phyloP scores from a whole-genome alignment of 371 early-diverging fungal genomes.

The Blakeslea trispora region DNA sequence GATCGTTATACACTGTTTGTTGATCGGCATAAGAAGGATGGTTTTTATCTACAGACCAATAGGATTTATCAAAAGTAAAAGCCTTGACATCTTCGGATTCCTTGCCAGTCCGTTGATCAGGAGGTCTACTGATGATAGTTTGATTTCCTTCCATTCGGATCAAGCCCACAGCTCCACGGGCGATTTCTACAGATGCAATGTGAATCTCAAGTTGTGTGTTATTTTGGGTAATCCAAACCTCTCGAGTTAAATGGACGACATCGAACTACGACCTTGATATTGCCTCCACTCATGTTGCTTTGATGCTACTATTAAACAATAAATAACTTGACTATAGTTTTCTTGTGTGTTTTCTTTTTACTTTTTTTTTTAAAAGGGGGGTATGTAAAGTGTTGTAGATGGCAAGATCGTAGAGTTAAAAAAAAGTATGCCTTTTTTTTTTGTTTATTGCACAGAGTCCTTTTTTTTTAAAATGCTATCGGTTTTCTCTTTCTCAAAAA shows the following conservation, averaged over 20 bases:
- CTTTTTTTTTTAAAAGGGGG: no score
- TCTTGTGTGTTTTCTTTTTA: no score
- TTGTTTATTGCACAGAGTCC: no score
- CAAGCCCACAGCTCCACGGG: slow-evolving; percentile 62
- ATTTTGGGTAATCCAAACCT: no score
- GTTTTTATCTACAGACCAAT: slow-evolving; percentile 76
- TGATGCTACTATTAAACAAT: no score
- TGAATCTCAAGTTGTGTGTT: no score
- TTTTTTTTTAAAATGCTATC: no score
- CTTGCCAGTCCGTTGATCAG: slow-evolving; percentile 38
- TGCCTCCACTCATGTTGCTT: slow-evolving; percentile 30
- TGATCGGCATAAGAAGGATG: slow-evolving; percentile 78
- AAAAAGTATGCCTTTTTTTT: no score
- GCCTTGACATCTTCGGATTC: slow-evolving; percentile 56
- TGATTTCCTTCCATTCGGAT: slow-evolving; percentile 73
- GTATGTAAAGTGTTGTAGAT: no score
- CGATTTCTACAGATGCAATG: slow-evolving; percentile 48
- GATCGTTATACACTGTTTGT: slow-evolving; percentile 69
- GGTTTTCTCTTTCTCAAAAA: no score
- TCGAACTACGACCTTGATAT: slow-evolving; percentile 80
- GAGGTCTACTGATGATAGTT: slow-evolving; percentile 66
- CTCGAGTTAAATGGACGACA: slow-evolving; percentile 79
- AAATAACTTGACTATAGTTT: no score
- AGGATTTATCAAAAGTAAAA: slow-evolving; percentile 85
- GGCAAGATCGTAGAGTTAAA: no score